Evolutionary conservation across 345 rosid species (phyloP), one percentile per base, ranked within the genome.

Genomic region (Salix caprea): DNA sequence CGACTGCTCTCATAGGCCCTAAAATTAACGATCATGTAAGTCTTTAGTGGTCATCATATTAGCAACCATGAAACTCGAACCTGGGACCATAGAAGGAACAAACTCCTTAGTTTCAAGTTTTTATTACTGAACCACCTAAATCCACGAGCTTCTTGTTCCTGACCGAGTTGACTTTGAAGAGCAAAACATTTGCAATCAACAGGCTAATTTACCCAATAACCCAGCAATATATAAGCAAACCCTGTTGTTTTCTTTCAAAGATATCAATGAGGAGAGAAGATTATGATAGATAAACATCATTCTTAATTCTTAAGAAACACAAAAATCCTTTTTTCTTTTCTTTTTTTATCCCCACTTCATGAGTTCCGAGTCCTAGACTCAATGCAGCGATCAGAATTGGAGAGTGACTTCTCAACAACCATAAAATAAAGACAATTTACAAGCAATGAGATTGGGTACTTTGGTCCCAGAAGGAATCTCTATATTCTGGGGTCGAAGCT

Each of bases 351-450:
- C 24, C 21, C 13, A 66, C 26, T 65, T 36, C 54, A 39, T 39
- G 42, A 76, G 69, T 64, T 80, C 75, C 4, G 24, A 56, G 26
- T 21, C 24, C 79, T 71, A 69, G 79, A 77, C 76, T 84, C 78
- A 80, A 72, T 77, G 86, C 78, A 84, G 84, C 37, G 37, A 34
- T 5, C 83, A 66, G 83, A 82, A 78, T 80, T 78, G 73, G 60
- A 76, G 46, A 37, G 37, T 32, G 82, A 80, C 83, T 71, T 65
- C 30, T 60, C 76, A 58, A 44, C 77, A 56, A 72, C 64, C 16
- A 71, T 58, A 77, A 30, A 37, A 72, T 13, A 72, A 23, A 56
- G 37, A 40, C 36, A 30, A 7, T 5, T 13, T 26, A 7, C 14
- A 7, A 65, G 16, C 19, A 77, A 42, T 60, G 18, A 37, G 37